Percentiles rank a stretch among this genome's conserved stretches.
Evolutionary conservation across 768 basidiomycete genomes (phyloP).

Genomic region (Calocera cornea): DNA sequence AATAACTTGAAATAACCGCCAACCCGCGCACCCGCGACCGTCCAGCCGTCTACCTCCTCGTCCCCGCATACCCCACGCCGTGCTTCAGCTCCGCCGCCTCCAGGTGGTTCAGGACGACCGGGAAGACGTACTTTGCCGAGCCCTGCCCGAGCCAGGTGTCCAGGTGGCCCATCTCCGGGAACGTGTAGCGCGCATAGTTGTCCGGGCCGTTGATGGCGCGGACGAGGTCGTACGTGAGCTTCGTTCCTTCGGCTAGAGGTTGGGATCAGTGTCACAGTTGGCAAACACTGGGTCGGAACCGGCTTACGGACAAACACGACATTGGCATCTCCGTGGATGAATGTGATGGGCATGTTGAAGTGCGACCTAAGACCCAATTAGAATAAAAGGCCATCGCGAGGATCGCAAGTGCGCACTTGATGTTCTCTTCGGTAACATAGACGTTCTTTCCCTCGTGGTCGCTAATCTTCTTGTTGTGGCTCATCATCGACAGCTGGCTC

Average conservation of each 20-base stretch:
- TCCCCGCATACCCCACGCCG: not conserved
- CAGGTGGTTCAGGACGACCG: not conserved
- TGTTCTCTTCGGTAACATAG: not conserved
- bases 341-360: not conserved
- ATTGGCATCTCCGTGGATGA: not conserved
- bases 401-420: not conserved
- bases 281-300: not conserved
- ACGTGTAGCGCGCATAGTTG: not conserved
- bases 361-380: not conserved
- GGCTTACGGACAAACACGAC: not conserved
- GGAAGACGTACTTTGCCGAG: not conserved
- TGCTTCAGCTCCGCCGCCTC: not conserved
- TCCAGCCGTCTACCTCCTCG: not conserved
- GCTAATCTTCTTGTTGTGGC: conserved; percentile 1
- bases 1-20: not conserved
- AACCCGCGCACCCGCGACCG: not conserved
- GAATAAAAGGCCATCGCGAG: not conserved
- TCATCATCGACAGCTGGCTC: not conserved
- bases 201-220: not conserved
- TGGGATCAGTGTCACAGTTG: not conserved
- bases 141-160: not conserved
- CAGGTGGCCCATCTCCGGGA: not conserved
- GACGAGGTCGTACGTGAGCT: not conserved
- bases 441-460: not conserved
- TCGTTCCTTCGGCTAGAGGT: not conserved